Conservation (phyloP, 2,329 filamentous ascomycete species). For the Talaromyces sp. region DNA sequence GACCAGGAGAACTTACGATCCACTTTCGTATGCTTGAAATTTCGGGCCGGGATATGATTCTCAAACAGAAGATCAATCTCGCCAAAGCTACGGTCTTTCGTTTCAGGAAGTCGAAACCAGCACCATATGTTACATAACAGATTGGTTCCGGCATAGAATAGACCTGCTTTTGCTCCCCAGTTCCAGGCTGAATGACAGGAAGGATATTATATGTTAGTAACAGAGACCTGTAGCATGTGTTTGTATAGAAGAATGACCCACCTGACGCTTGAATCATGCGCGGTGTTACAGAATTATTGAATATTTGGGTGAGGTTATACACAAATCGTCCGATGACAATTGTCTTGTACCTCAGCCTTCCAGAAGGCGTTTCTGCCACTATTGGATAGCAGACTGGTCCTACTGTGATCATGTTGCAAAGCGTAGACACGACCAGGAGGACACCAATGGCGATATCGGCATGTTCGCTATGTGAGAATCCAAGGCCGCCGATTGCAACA, state of each 20-base stretch:
- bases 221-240: neutral
- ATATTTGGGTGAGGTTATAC: constrained; percentile 66
- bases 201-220: neutral
- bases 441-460: constrained; percentile 31
- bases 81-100: constrained; percentile 72
- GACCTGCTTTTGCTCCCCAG: constrained; percentile 80
- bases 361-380: constrained; percentile 51
- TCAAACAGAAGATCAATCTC: constrained; percentile 85
- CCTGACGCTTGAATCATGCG: constrained; percentile 89
- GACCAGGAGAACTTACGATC: constrained; percentile 29
- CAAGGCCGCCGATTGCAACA: constrained; percentile 31
- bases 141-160: constrained; percentile 81
- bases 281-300: constrained; percentile 73
- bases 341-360: constrained; percentile 46
- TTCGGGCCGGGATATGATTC: constrained; percentile 62
- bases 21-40: constrained; percentile 58
- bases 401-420: constrained; percentile 51
- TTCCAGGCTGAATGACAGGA: constrained; percentile 58
- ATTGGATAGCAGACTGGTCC: constrained; percentile 52
- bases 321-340: constrained; percentile 52
- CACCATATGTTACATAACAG: constrained; percentile 76
- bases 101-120: constrained; percentile 76
- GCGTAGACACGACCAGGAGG: constrained; percentile 49
- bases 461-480: constrained; percentile 20
- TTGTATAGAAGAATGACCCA: neutral